Conservation (phyloP, 129 eudicot genomes). For the Lonicera japonica region DNA sequence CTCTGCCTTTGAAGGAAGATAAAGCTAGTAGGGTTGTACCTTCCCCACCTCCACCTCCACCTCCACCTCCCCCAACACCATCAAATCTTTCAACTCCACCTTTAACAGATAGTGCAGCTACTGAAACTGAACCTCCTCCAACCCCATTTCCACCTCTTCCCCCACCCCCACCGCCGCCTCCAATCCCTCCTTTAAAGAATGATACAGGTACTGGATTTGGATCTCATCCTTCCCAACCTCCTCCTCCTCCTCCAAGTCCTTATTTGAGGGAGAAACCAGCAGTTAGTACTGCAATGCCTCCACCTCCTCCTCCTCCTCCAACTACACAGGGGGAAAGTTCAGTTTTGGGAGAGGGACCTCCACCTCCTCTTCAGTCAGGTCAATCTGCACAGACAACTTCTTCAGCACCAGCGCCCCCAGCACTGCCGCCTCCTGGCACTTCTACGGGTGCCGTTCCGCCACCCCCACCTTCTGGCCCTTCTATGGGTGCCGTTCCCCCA, state of each 20-base stretch:
- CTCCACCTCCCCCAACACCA: conserved; percentile 14
- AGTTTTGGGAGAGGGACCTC: conserved; percentile 22
- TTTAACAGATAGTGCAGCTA: conserved; percentile 21
- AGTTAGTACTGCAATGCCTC: conserved; percentile 14
- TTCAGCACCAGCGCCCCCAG: too few species aligned
- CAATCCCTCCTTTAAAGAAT: conserved; percentile 24
- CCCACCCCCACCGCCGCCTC: conserved; percentile 1
- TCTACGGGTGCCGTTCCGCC: conserved; percentile 15
- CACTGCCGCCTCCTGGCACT: conserved; percentile 38
- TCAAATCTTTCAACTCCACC: conserved; percentile 21
- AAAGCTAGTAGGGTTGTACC: conserved; percentile 3
- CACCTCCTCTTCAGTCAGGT: conserved; percentile 42
- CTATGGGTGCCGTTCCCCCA: conserved; percentile 21
- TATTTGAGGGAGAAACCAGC: conserved; percentile 6
- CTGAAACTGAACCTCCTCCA: conserved; percentile 21
- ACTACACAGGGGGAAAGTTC: background rate
- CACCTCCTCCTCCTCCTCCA: conserved; percentile 17
- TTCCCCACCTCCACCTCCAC: conserved; percentile 17
- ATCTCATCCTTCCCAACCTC: conserved; percentile 25
- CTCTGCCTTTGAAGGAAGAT: conserved; percentile 18
- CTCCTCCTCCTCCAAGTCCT: background rate
- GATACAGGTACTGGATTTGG: conserved; percentile 14
- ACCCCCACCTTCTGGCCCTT: conserved; percentile 48
- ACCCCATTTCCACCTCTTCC: conserved; percentile 20
- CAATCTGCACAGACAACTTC: too few species aligned